phyloP scores from a whole-genome alignment of 495 filamentous ascomycete genomes.

The Saxophila tyrrhenica region DNA sequence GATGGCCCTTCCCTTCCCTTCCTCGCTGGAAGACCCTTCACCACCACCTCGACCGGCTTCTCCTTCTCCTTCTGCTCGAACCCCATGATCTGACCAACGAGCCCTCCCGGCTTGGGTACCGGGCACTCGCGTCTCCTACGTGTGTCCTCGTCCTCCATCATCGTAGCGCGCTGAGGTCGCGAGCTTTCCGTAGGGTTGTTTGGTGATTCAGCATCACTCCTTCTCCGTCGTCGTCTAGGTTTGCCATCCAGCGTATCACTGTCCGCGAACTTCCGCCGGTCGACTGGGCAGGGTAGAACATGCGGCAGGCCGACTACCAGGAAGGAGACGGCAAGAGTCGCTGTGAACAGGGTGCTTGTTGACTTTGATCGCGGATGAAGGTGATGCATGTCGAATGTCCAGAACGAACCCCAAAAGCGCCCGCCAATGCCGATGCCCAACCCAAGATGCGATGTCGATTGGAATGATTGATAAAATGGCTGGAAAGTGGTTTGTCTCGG shows the following conservation, averaged over 20 bases:
- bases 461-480: no score
- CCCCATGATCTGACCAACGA: constrained; percentile 63
- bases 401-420: no score
- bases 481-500: no score
- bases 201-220: constrained; percentile 18
- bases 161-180: constrained; percentile 1
- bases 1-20: not conserved
- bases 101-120: constrained; percentile 69
- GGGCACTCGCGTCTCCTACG: constrained; percentile 48
- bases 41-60: constrained; percentile 8
- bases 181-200: constrained; percentile 28
- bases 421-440: not conserved
- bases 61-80: constrained; percentile 36
- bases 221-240: constrained; percentile 31
- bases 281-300: constrained; percentile 79
- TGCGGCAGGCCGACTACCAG: constrained; percentile 86
- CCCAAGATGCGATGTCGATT: not conserved
- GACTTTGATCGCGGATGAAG: constrained; percentile 86
- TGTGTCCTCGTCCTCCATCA: constrained; percentile 5
- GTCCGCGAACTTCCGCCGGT: constrained; percentile 47
- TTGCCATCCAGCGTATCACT: constrained; percentile 52
- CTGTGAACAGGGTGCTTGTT: constrained; percentile 85
- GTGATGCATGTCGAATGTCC: constrained; percentile 34
- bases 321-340: constrained; percentile 84
- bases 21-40: not conserved